Evolutionary conservation across 1,284 basidiomycete genomes (phyloP).

Genomic region (Moesziomyces sp.): DNA sequence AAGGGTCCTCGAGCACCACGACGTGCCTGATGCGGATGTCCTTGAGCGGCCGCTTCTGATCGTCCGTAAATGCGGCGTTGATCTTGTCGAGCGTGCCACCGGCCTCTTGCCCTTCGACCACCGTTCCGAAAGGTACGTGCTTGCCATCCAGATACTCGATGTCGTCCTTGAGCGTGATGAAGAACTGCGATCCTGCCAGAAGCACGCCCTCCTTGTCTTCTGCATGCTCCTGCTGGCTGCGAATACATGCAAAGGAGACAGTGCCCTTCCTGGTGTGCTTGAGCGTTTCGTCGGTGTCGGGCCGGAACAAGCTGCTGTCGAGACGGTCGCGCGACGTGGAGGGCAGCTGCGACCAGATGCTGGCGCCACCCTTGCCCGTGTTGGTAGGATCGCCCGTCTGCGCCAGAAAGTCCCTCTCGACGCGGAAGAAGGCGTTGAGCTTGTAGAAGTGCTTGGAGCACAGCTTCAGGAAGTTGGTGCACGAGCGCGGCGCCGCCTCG

Average conservation of each 20-base stretch:
- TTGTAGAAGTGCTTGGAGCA: constrained; percentile 98
- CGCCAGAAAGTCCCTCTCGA: constrained; percentile 95
- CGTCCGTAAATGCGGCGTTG: constrained; percentile 89
- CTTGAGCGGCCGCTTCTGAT: constrained; percentile 87
- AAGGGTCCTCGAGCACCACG: constrained; percentile 96
- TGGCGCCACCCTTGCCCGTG: constrained; percentile 78
- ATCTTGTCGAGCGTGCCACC: constrained; percentile 82
- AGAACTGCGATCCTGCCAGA: constrained; percentile 94
- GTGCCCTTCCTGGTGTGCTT: constrained; percentile 90
- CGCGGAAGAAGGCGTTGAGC: constrained; percentile 84
- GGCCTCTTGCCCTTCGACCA: constrained; percentile 88
- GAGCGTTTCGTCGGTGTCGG: constrained; percentile 79
- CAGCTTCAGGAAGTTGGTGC: constrained; percentile 95
- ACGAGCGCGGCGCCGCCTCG: constrained; percentile 87
- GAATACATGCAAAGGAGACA: constrained; percentile 72
- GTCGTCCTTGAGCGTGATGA: constrained; percentile 87
- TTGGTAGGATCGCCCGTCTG: constrained; percentile 96
- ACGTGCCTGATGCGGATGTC: constrained; percentile 85
- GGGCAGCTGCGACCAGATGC: constrained; percentile 67
- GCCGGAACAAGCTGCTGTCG: constrained; percentile 79
- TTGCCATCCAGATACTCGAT: constrained; percentile 96
- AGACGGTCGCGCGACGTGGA: constrained; percentile 49
- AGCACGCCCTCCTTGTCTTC: constrained; percentile 76
- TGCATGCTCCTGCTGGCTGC: constrained; percentile 56
- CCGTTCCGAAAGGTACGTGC: constrained; percentile 93